Evolutionary conservation across 352 stramenopile species (phyloP), one percentile per base, ranked within the genome.

Genomic region (Phytophthora boehmeriae): DNA sequence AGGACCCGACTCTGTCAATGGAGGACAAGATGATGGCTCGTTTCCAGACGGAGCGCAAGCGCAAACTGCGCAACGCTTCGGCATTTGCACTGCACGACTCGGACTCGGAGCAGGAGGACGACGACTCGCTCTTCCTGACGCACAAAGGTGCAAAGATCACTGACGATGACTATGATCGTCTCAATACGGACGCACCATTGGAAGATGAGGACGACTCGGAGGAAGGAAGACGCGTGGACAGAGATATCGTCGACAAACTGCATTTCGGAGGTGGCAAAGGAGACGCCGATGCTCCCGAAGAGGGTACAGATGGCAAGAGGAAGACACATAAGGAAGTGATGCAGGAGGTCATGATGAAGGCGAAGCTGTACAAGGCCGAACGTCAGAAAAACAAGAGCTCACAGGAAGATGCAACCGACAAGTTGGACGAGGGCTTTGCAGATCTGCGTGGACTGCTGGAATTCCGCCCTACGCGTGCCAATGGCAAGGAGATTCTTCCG

Each of bases 21-120:
- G 90, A 97, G 56, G 90, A 97, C 75, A 96, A 96, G 66, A 96
- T 97, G 88, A 93, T 97, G 67, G 76, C 84, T 22, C 86, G 90
- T 43, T 96, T 97, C 72, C 89, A 96, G 70, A 90, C 75, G 16
- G 89, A 96, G 53, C 83, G 88, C 57, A 96, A 96, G 76, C 81
- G 82, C 62, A 90, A 93, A 67, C 62, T 94, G 67, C 85, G 84
- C 64, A 90, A 95, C 43, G 76, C 81, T 16, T 75, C 76, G 25
- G 68, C 78, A 22, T 95, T 93, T 52, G 80, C 80, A 42, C 71
- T 95, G n/a, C 73, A 89, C 45, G 86, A 95, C 64, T 89, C 78
- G 46, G 86, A 95, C 53, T 73, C 83, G 38, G 85, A 92, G n/a
- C 64, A 86, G 25, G 78, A 81, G 23, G 68, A 78, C n/a, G 81